Conservation (phyloP, 768 basidiomycete species). For the Mrakia frigida region DNA sequence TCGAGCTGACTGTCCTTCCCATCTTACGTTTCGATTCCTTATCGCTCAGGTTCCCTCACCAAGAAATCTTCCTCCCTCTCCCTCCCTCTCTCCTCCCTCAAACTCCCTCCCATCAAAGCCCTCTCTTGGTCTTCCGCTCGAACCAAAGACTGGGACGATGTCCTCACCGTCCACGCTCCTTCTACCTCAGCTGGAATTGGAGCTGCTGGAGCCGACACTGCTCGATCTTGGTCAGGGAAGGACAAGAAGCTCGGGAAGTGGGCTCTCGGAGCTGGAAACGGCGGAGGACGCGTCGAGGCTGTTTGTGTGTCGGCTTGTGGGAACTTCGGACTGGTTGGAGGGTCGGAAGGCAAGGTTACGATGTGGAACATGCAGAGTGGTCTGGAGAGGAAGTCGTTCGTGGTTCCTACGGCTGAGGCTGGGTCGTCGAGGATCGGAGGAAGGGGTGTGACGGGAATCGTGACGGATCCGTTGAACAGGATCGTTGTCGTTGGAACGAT, state of each 20-base stretch:
- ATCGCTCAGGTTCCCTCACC: constrained; percentile 64
- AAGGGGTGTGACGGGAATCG: constrained; percentile 64
- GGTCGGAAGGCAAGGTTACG: constrained; percentile 62
- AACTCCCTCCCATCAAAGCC: constrained; percentile 72
- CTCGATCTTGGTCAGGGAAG: constrained; percentile 80
- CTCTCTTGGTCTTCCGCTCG: constrained; percentile 73
- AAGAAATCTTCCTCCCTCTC: constrained; percentile 73
- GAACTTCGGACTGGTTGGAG: constrained; percentile 84
- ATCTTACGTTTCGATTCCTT: background rate
- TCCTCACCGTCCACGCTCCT: constrained; percentile 72
- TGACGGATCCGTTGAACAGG: constrained; percentile 77
- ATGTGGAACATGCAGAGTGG: constrained; percentile 99
- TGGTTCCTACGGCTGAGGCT: constrained; percentile 44
- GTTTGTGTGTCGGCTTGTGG: constrained; percentile 91
- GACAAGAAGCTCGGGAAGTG: constrained; percentile 76
- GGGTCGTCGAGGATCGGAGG: constrained; percentile 19
- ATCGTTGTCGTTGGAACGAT: constrained; percentile 74
- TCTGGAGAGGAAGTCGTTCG: constrained; percentile 69
- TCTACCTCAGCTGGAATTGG: constrained; percentile 9
- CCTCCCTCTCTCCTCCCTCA: constrained; percentile 63
- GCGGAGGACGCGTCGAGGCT: constrained; percentile 48
- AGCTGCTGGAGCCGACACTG: constrained; percentile 61
- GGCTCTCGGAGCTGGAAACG: constrained; percentile 58
- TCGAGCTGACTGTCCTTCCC: background rate
- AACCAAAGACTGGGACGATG: constrained; percentile 95